Evolutionary conservation across 1,139 yeast species (phyloP), one percentile per base, ranked within the genome.

Genomic region (Magnusiomyces fungicola): DNA sequence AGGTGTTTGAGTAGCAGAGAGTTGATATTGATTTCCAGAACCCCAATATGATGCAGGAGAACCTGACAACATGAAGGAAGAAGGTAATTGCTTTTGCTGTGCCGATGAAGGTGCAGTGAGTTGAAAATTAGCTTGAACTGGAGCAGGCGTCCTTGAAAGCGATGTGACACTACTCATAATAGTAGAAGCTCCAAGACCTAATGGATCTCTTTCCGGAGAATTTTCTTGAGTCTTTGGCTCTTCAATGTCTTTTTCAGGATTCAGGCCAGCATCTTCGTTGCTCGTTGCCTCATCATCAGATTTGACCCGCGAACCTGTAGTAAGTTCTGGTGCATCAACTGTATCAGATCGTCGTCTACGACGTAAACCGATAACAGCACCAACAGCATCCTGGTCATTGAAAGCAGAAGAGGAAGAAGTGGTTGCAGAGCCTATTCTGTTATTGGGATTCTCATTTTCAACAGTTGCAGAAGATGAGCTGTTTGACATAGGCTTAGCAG

Each of bases 41-140:
- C 19, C 62, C 75, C 75, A 71, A 50, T 70, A 66, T 37, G 72
- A 71, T 3, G 72, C 72, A 1, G 73, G 73, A 23, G 71, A 68
- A 22, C 64, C 59, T 16, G 62, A 64, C 4, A 74, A 73, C 62
- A 70, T 67, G 51, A 66, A 67, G 14, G 73, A 69, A 18, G 70
- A 63, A 9, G 69, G 70, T 25, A 65, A 55, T 52, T 64, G 68
- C 48, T 62, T 69, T 53, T 67, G 70, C 49, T 69, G 71, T 0
- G 68, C 66, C 0, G 73, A 66, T 12, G 71, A 66, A 18, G 72
- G 71, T 19, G 72, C 70, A 16, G 69, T 70, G 43, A 67, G 56
- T 46, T 62, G 64, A 19, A 65, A 60, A 39, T 62, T 61, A 21
- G 55, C 50, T 12, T 56, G 45, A 44, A 54, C 55, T 5, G 66